phyloP scores from a whole-genome alignment of 2,329 filamentous ascomycete species.

The Botrytis sinoallii region DNA sequence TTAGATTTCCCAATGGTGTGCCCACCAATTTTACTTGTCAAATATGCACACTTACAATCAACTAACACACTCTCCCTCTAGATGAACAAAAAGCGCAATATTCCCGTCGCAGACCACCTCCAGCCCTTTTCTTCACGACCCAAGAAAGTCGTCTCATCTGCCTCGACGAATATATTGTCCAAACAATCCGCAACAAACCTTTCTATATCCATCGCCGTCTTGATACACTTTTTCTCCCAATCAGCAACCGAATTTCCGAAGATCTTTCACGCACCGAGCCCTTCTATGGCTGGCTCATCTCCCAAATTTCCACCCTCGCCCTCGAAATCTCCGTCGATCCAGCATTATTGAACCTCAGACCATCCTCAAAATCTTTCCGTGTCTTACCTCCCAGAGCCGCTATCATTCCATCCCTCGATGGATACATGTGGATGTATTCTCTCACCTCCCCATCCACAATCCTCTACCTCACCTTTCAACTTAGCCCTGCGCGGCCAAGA shows the following conservation, averaged over 20 bases:
- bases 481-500: not conserved
- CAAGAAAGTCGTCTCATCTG: constrained; percentile 9
- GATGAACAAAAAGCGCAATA: not conserved
- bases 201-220: not conserved
- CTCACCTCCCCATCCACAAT: not conserved
- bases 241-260: not conserved
- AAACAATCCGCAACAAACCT: not conserved
- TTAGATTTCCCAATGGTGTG: constrained; percentile 7
- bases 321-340: not conserved
- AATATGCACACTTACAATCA: not conserved
- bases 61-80: not conserved
- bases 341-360: not conserved
- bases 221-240: not conserved
- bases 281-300: constrained; percentile 2
- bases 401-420: not conserved
- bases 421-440: not conserved
- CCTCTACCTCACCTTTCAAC: not conserved
- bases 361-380: not conserved
- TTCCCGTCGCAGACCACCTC: not conserved
- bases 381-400: not conserved
- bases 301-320: not conserved
- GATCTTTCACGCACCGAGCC: not conserved
- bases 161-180: not conserved
- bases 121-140: not conserved
- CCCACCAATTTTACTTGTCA: not conserved